phyloP scores from a whole-genome alignment of 805 yeast species.

The Yarrowia hollandica region DNA sequence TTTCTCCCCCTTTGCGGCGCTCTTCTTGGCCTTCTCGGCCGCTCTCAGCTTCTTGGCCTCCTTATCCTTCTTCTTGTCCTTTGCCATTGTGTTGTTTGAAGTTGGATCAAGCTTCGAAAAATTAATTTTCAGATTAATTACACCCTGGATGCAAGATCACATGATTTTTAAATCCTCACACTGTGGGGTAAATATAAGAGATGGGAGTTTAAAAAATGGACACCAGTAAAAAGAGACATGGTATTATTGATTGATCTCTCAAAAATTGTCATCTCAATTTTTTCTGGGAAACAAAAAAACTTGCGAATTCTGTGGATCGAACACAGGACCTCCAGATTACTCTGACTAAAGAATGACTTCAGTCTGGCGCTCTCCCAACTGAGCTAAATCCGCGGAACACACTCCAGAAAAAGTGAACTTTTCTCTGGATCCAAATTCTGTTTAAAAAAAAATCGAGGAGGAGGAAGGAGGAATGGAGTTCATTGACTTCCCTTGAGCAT shows the following conservation, averaged over 20 bases:
- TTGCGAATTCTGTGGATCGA: constrained; percentile 64
- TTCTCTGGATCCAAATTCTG: neutral
- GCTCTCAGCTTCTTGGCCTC: constrained; percentile 88
- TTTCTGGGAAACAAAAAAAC: neutral
- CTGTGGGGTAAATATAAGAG: no score
- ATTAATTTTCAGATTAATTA: neutral
- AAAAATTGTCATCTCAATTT: no score
- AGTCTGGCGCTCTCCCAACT: constrained; percentile 47
- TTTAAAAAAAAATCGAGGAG: no score
- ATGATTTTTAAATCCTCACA: no score
- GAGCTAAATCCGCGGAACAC: constrained; percentile 37
- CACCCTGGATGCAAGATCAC: no score
- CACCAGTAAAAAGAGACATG: no score
- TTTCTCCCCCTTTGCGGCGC: constrained; percentile 65
- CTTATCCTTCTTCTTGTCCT: constrained; percentile 88
- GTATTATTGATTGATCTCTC: no score
- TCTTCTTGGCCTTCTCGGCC: constrained; percentile 80
- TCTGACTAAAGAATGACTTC: constrained; percentile 32
- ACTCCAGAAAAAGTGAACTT: neutral
- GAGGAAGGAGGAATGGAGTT: no score
- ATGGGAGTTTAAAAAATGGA: no score
- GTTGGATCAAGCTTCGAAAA: neutral
- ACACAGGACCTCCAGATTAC: constrained; percentile 77
- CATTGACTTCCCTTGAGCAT: no score
- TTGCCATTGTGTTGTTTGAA: neutral